phyloP scores from a whole-genome alignment of 495 filamentous ascomycete genomes.

The Neurospora africana region DNA sequence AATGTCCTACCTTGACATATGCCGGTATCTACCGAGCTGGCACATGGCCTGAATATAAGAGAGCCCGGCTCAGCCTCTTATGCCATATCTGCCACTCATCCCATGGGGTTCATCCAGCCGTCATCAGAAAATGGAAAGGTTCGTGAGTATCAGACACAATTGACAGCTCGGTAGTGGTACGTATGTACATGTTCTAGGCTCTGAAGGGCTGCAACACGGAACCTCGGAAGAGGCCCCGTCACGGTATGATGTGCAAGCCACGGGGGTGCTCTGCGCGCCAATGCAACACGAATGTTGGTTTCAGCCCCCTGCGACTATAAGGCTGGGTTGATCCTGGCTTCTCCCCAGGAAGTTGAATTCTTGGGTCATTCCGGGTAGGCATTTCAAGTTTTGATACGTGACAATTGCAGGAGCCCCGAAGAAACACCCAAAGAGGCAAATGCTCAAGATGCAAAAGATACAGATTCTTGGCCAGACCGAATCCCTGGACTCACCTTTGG shows the following conservation, averaged over 20 bases:
- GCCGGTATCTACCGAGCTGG: background rate
- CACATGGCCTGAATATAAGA: background rate
- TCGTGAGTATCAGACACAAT: background rate
- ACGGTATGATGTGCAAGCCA: constrained; percentile 9
- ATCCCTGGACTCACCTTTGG: background rate
- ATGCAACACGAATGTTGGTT: constrained; percentile 15
- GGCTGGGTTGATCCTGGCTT: constrained; percentile 4
- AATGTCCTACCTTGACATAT: background rate
- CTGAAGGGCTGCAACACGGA: constrained; percentile 11
- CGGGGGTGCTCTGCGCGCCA: constrained; percentile 6
- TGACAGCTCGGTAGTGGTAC: background rate
- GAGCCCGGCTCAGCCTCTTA: background rate
- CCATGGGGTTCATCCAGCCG: background rate
- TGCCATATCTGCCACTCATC: background rate
- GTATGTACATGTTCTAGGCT: background rate
- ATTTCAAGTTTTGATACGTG: background rate
- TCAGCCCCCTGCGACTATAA: constrained; percentile 16
- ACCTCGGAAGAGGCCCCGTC: background rate
- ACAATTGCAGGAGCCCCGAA: background rate
- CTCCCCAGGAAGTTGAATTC: background rate
- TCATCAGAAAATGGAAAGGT: background rate
- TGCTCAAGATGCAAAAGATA: background rate
- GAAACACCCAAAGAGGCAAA: background rate
- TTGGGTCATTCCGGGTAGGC: background rate
- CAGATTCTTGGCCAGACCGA: background rate